These are phyloP conservation scores for Ilyonectria robusta DNA, from an alignment of 2,329 filamentous ascomycete genomes.

Conservation along the genomic window DNA sequence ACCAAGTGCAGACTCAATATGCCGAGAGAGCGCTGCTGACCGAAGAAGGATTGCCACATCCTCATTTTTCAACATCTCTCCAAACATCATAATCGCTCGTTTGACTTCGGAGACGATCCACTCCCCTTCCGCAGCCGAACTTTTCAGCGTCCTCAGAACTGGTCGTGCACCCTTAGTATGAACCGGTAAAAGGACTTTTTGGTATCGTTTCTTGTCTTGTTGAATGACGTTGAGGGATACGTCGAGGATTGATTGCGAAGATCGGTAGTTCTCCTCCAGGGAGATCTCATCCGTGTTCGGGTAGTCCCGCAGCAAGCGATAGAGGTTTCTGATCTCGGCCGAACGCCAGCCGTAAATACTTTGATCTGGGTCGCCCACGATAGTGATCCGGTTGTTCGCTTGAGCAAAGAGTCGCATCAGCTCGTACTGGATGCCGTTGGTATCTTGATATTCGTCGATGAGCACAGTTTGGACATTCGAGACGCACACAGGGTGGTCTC, in stretches of 20 bases:
- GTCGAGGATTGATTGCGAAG: slow-evolving; percentile 85
- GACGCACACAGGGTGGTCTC: slow-evolving; percentile 82
- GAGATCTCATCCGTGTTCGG: slow-evolving; percentile 85
- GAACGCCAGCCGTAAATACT: slow-evolving; percentile 98
- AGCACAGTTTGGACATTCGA: slow-evolving; percentile 91
- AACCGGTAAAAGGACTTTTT: slow-evolving; percentile 84
- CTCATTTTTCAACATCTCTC: slow-evolving; percentile 78
- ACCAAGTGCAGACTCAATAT: slow-evolving; percentile 87
- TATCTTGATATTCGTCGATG: slow-evolving; percentile 98
- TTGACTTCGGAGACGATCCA: slow-evolving; percentile 92
- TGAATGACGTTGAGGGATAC: slow-evolving; percentile 90
- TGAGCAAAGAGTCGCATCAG: slow-evolving; percentile 91
- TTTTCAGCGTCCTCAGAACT: slow-evolving; percentile 82
- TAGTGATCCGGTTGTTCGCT: slow-evolving; percentile 81
- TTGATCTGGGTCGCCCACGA: slow-evolving; percentile 97
- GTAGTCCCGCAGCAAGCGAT: slow-evolving; percentile 82
- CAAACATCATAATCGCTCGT: slow-evolving; percentile 78
- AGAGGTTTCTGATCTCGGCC: slow-evolving; percentile 91
- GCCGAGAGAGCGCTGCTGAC: slow-evolving; percentile 84
- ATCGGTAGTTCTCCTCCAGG: slow-evolving; percentile 95
- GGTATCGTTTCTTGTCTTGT: slow-evolving; percentile 85
- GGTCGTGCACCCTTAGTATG: slow-evolving; percentile 85
- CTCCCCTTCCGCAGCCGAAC: slow-evolving; percentile 80
- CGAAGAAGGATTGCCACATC: slow-evolving; percentile 92
- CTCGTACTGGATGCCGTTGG: slow-evolving; percentile 94